Evolutionary conservation across 805 yeast genomes (phyloP), one percentile per base, ranked within the genome.

Genomic region (Myxozyma sirexii): DNA sequence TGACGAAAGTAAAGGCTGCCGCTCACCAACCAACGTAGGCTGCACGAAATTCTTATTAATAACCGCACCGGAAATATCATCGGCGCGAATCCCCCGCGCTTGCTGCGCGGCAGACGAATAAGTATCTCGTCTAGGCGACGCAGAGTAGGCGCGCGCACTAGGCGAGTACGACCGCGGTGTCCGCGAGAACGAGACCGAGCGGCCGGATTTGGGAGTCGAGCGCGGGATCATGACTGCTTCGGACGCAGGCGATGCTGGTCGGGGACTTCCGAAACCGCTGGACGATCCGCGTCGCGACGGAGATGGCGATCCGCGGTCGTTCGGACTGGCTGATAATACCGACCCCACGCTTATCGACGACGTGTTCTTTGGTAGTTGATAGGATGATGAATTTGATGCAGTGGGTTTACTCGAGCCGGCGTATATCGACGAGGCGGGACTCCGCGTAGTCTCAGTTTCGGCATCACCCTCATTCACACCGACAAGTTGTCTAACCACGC

Each of bases 401-500:
- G 45, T 35, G 29, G 59, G 1, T 15, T n/a, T 24, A 27, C 41
- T 49, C 17, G 52, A 62, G 41, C 29, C 50, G 39, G 46, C 43
- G 17, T 37, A 38, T n/a, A 39, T 39, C 5, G 54, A 60, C 24
- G 38, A 64, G 8, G 33, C 59, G 54, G 49, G 42, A 27, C 49
- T 42, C 17, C 15, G 6, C 8, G 55, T 37, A n/a, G 21, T 38
- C 7, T 38, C 42, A 38, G 42, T 13, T 17, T 38, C 42, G 12
- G 39, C 62, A 2, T 46, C 56, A 24, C 48, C 49, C 12, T 44
- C 48, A 12, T 69, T 68, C 39, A 66, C 58, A 51, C 83, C 82
- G 0, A 85, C 81, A 51, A 88, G 75, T 71, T 88, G 90, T 60
- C 83, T 82, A 2, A 90, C 89, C 45, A 90, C 73, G 0, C 90